Conservation (phyloP, 2,329 filamentous ascomycete genomes). For the Boeremia lycopersici region DNA sequence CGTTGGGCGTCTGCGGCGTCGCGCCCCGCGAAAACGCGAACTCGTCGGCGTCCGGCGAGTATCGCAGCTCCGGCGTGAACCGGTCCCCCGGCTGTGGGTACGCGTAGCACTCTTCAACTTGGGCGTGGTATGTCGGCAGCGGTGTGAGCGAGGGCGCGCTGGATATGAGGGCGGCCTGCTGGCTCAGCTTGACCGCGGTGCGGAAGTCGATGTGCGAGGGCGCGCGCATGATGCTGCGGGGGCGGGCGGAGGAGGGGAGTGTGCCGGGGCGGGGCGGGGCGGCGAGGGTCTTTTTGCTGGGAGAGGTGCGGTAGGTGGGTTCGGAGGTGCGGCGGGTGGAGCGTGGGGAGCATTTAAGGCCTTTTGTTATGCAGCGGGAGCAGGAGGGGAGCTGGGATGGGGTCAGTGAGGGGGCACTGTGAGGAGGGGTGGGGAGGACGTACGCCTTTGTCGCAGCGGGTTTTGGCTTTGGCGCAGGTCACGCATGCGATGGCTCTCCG, state of each 20-base stretch:
- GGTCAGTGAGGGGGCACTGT: background rate
- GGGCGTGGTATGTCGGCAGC: slow-evolving; percentile 32
- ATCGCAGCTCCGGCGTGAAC: slow-evolving; percentile 21
- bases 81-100: slow-evolving; percentile 30
- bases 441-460: slow-evolving; percentile 47
- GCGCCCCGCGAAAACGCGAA: slow-evolving; percentile 29
- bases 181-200: slow-evolving; percentile 34
- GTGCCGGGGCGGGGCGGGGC: slow-evolving; percentile 32
- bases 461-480: slow-evolving; percentile 48
- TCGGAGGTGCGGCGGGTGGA: slow-evolving; percentile 47
- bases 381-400: slow-evolving; percentile 40
- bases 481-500: slow-evolving; percentile 48
- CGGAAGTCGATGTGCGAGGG: slow-evolving; percentile 39
- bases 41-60: slow-evolving; percentile 24
- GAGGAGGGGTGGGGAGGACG: background rate
- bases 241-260: slow-evolving; percentile 26
- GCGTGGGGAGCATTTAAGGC: slow-evolving; percentile 43
- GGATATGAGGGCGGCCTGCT: slow-evolving; percentile 29
- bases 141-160: slow-evolving; percentile 36
- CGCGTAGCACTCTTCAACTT: slow-evolving; percentile 34
- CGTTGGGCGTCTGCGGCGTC: slow-evolving; percentile 39
- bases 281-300: slow-evolving; percentile 33
- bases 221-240: slow-evolving; percentile 27
- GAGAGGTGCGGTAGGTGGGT: slow-evolving; percentile 36
- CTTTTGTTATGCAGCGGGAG: slow-evolving; percentile 44